Evolutionary conservation across 2,329 filamentous ascomycete genomes (phyloP).

Genomic region (Xylariaceae sp.): DNA sequence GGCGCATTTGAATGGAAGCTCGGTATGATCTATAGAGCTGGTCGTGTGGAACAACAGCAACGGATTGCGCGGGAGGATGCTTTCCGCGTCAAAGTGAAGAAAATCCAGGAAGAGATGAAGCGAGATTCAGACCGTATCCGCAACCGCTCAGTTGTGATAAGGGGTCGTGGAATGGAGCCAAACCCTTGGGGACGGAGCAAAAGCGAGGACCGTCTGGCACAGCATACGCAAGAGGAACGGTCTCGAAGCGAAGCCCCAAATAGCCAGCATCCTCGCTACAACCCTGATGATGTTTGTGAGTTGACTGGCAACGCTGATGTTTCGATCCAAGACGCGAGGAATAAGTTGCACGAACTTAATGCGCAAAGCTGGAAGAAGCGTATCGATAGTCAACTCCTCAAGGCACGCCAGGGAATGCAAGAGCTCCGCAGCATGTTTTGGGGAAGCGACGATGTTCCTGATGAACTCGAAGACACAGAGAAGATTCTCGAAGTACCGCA

Average conservation of each 20-base stretch:
- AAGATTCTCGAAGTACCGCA: slow-evolving; percentile 80
- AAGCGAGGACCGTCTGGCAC: slow-evolving; percentile 47
- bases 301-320: slow-evolving; percentile 69
- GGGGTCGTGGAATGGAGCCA: slow-evolving; percentile 33
- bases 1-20: slow-evolving; percentile 97
- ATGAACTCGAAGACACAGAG: slow-evolving; percentile 77
- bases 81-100: slow-evolving; percentile 81
- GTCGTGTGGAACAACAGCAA: slow-evolving; percentile 84
- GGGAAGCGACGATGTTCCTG: slow-evolving; percentile 73
- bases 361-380: slow-evolving; percentile 87
- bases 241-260: slow-evolving; percentile 33
- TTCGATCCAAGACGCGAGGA: slow-evolving; percentile 68
- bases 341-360: slow-evolving; percentile 73
- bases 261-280: slow-evolving; percentile 59
- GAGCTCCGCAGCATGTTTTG: slow-evolving; percentile 77
- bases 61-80: slow-evolving; percentile 85
- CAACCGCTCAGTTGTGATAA: slow-evolving; percentile 48
- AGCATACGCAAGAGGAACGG: slow-evolving; percentile 26
- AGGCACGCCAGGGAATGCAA: slow-evolving; percentile 67
- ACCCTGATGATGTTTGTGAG: slow-evolving; percentile 66
- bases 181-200: slow-evolving; percentile 46
- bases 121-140: slow-evolving; percentile 49
- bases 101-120: slow-evolving; percentile 62
- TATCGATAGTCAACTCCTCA: slow-evolving; percentile 69
- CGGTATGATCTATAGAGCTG: slow-evolving; percentile 86